Conservation (phyloP, 2,329 filamentous ascomycete species). For the Botrytis aclada region DNA sequence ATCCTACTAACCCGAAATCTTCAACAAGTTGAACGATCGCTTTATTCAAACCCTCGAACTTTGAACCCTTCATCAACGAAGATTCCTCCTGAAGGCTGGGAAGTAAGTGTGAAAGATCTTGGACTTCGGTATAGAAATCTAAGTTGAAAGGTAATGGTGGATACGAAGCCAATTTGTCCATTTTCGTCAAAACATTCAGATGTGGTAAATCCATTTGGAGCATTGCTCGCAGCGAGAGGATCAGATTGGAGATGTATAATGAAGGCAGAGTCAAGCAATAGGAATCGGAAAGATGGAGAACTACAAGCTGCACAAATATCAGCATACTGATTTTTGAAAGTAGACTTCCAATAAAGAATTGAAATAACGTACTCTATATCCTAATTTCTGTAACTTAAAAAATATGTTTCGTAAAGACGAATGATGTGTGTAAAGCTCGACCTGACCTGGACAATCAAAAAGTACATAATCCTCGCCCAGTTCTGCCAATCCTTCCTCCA, state of each 20-base stretch:
- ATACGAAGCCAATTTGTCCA: conserved; percentile 87
- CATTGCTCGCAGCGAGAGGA: conserved; percentile 93
- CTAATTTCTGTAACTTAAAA: conserved; percentile 82
- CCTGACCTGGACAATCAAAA: conserved; percentile 95
- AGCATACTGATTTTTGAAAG: conserved; percentile 24
- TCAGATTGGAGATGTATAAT: conserved; percentile 89
- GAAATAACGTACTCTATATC: conserved; percentile 71
- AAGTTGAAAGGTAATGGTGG: conserved; percentile 89
- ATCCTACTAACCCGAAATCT: conserved; percentile 83
- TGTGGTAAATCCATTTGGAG: conserved; percentile 97
- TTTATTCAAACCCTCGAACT: conserved; percentile 80
- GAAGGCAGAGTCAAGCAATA: conserved; percentile 91
- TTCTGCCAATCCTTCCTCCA: conserved; percentile 75
- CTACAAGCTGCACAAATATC: conserved; percentile 66
- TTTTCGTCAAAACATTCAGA: conserved; percentile 94
- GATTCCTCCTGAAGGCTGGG: conserved; percentile 78
- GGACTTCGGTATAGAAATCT: conserved; percentile 95
- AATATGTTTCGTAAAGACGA: conserved; percentile 89
- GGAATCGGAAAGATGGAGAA: conserved; percentile 89
- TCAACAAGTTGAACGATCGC: conserved; percentile 85
- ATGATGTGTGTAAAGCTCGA: conserved; percentile 96
- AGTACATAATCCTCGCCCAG: conserved; percentile 88
- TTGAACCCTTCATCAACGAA: conserved; percentile 63
- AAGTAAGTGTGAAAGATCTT: conserved; percentile 82
- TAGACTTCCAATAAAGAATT: conserved; percentile 10